Evolutionary conservation across 345 rosid genomes (phyloP).

Genomic region (Brassica rapa): DNA sequence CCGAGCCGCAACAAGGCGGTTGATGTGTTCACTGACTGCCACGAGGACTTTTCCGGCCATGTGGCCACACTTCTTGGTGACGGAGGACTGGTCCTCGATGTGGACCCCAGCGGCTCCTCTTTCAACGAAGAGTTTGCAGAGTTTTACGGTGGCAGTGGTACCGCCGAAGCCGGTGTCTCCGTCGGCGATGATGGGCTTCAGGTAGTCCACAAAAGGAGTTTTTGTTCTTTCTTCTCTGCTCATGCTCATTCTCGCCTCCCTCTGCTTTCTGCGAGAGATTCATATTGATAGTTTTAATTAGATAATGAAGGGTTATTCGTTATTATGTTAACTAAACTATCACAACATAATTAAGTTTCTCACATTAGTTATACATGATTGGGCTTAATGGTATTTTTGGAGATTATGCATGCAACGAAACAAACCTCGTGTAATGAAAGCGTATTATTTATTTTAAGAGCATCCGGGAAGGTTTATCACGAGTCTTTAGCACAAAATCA

Average conservation of each 20-base stretch:
- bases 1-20: slow-evolving; percentile 90
- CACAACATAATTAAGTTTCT: too few species aligned
- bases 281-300: slow-evolving; percentile 12
- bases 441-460: too few species aligned
- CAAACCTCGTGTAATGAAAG: too few species aligned
- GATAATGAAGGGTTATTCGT: not conserved
- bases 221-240: slow-evolving; percentile 77
- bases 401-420: too few species aligned
- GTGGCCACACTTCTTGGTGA: slow-evolving; percentile 93
- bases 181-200: slow-evolving; percentile 96
- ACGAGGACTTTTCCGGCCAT: slow-evolving; percentile 98
- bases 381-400: too few species aligned
- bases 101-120: slow-evolving; percentile 96
- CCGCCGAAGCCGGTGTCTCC: slow-evolving; percentile 97
- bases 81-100: slow-evolving; percentile 92
- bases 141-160: slow-evolving; percentile 91
- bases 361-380: too few species aligned
- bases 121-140: slow-evolving; percentile 93
- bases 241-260: slow-evolving; percentile 90
- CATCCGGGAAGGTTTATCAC: too few species aligned
- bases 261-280: slow-evolving; percentile 58
- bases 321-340: too few species aligned
- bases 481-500: too few species aligned
- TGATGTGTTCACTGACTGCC: slow-evolving; percentile 85
- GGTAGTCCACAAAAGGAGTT: slow-evolving; percentile 79